Evolutionary conservation across 2,329 filamentous ascomycete genomes (phyloP), one percentile per base, ranked within the genome.

Genomic region (Pseudocercospora pini-densiflorae): DNA sequence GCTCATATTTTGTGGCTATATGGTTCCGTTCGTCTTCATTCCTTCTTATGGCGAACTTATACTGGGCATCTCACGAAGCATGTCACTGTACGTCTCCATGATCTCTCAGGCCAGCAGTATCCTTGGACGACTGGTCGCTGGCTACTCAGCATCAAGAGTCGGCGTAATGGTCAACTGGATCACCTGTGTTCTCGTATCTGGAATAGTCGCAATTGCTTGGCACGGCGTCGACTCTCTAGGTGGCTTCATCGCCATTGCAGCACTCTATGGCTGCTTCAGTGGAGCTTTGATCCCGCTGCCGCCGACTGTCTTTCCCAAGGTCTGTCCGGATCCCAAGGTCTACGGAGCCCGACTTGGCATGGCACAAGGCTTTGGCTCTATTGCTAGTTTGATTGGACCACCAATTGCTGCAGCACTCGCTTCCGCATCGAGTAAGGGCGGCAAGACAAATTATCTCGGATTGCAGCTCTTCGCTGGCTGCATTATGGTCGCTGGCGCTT

Each of bases 21-120:
- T 75, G 72, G 68, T 75, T 0, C 80, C 80, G 0, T 83, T 82
- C 69, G 80, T 80, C 69, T 83, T 82, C 69, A 79, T 82, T 49
- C 76, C 78, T 0, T 71, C 76, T 0, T 82, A 78, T 61, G 80
- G 76, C 5, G 70, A 78, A 47, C 69, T 71, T 5, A 68, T 74
- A 19, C 71, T 78, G 7, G 73, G 72, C 43, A 80, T 88, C 66
- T 79, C 81, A 7, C 81, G 84, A 21, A 78, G 77, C 8, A 79
- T 83, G 3, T 83, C 85, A 2, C 82, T 88, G 45, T 82, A 82
- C 47, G 78, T 89, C 6, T 79, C 89, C 5, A 80, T 90, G 64
- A 81, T 89, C 40, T 81, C 84, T 5, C 89, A 89, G 70, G 86
- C 83, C 4, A 78, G 86, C 12, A 86, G 86, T 5, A 80, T 89